Evolutionary conservation across 2,329 filamentous ascomycete genomes (phyloP).

Genomic region (Moelleriella libera): DNA sequence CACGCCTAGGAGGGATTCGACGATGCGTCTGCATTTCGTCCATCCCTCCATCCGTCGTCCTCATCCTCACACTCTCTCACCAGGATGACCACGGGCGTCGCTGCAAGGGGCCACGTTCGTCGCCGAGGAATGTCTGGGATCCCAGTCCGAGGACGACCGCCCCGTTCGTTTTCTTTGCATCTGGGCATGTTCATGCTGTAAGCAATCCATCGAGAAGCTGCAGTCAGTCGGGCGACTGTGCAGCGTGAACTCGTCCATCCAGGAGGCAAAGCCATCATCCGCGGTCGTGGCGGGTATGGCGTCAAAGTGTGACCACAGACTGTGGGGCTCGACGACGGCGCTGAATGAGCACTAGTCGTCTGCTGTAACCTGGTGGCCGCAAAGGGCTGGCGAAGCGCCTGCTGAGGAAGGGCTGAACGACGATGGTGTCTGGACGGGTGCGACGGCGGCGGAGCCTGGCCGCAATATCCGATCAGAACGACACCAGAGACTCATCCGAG

Average conservation of each 20-base stretch:
- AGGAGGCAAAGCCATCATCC: not conserved
- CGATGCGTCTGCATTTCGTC: not conserved
- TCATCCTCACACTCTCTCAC: no score
- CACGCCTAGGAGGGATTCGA: not conserved
- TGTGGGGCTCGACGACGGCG: conserved; percentile 1
- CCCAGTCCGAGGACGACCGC: no score
- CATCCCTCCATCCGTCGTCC: no score
- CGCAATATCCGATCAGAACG: conserved; percentile 3
- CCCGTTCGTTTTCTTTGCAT: no score
- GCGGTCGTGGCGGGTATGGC: conserved; percentile 7
- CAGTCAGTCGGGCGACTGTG: not conserved
- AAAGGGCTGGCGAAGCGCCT: not conserved
- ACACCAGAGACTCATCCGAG: not conserved
- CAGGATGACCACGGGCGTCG: no score
- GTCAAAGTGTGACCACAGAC: conserved; percentile 5
- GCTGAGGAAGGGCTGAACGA: conserved; percentile 3
- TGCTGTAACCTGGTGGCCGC: conserved; percentile 3
- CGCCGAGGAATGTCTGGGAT: no score
- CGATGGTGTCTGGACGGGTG: conserved; percentile 6
- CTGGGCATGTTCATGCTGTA: no score
- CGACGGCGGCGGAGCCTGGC: conserved; percentile 8
- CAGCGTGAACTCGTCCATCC: not conserved
- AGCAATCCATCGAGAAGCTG: no score
- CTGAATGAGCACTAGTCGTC: not conserved
- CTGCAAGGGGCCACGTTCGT: no score